Evolutionary conservation across 805 yeast species (phyloP).

Genomic region (Spencermartinsiella europaea): DNA sequence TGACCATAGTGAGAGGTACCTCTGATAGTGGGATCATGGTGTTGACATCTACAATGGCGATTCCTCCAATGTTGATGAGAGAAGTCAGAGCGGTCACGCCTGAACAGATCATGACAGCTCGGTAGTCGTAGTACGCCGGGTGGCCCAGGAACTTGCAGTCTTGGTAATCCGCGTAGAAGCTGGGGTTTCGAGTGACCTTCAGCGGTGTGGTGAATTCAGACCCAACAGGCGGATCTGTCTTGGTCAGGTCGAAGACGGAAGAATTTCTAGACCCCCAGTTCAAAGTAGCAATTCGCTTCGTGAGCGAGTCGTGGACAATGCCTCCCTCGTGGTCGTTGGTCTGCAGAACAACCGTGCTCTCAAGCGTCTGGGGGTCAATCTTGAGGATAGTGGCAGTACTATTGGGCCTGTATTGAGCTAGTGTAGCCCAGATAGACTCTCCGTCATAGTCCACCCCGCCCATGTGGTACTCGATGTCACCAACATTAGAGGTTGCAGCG

Average conservation of each 20-base stretch:
- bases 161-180: constrained; percentile 3
- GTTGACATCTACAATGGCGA: not conserved
- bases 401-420: constrained; percentile 2
- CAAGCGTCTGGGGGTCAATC: constrained; percentile 1
- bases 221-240: not conserved
- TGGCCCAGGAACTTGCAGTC: constrained; percentile 3
- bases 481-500: not conserved
- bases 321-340: not conserved
- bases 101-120: constrained; percentile 1
- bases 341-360: not conserved
- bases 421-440: not conserved
- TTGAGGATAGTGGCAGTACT: not conserved
- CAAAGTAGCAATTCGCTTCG: not conserved
- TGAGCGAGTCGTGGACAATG: not conserved
- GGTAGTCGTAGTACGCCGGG: constrained; percentile 1
- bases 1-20: constrained; percentile 1
- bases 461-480: constrained; percentile 2
- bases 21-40: not conserved
- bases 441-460: constrained; percentile 2
- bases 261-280: constrained; percentile 3
- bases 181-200: not conserved
- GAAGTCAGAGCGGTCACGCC: not conserved
- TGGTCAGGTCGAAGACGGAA: not conserved
- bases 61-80: constrained; percentile 1
- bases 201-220: not conserved